Base-by-base conservation (phyloP, 2,329 filamentous ascomycete genomes). In the Helicocarpus griseus region DNA sequence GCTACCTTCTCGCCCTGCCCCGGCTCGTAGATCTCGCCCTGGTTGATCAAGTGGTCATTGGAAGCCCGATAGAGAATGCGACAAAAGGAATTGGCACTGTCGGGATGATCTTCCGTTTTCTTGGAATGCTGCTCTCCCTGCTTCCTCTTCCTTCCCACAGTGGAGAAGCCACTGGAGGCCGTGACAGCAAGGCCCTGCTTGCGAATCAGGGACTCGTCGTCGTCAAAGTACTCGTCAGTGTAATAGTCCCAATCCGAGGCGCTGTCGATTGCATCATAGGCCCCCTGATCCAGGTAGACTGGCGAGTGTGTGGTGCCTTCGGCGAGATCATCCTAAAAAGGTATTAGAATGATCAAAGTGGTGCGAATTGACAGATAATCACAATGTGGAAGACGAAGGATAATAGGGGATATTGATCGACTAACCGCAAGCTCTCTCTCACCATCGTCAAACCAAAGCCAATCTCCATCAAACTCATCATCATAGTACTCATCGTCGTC, bases 1-100 rank as follows among this genome's bases (percentile, higher is more conserved):
- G 73, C 65, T 0, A 76, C 70, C 48, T 68, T 68, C 21, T 71
- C 66, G 3, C 68, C 68, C 3, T 67, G 59, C 3, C 70, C 71
- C 0, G 67, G 67, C 26, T 69, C 61, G 48, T 72, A 69, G 9
- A 66, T 52, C 19, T 65, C 56, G 2, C 60, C 56, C 2, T 57
- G 45, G 8, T 65, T 51, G 14, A 52, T 56, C 5, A 57, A 57
- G 3, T 63, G 60, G 49, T 63, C 53, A 4, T 55, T 55, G 2
- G 63, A 57, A 2, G 57, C 60, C 48, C 63, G 67, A 70, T 71
- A 74, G 3, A 73, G 58, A 4, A 72, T 68, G 9, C 69, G 65
- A 41, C 69, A 66, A 52, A 71, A 72, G 0, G 48, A 54, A 26
- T 46, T 46, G 11, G n/a, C n/a, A n/a, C n/a, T n/a, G n/a, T n/a